phyloP scores from a whole-genome alignment of 441 rosid genomes.

The Eruca vesicaria region DNA sequence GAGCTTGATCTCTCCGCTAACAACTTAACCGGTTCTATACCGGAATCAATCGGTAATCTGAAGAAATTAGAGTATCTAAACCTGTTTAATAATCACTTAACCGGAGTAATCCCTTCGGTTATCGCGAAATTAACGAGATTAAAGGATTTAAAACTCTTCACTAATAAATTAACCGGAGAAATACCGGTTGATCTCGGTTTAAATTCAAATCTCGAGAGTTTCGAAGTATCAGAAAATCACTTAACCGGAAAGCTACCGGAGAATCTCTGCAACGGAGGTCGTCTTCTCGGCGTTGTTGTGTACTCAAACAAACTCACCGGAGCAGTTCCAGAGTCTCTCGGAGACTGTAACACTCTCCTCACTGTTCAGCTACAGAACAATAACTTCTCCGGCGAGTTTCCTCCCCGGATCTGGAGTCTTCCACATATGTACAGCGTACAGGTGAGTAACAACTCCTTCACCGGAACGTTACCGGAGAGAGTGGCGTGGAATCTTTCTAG shows the following conservation, averaged over 20 bases:
- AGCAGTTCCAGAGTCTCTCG: slow-evolving; percentile 63
- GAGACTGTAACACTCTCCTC: slow-evolving; percentile 48
- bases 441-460: slow-evolving; percentile 64
- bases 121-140: slow-evolving; percentile 55
- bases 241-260: slow-evolving; percentile 71
- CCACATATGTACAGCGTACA: slow-evolving; percentile 46
- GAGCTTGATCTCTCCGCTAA: slow-evolving; percentile 58
- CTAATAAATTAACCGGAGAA: slow-evolving; percentile 60
- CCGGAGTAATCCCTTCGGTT: slow-evolving; percentile 57
- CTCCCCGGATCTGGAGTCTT: slow-evolving; percentile 64
- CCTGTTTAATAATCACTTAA: slow-evolving; percentile 50
- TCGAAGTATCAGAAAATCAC: slow-evolving; percentile 60
- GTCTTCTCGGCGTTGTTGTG: slow-evolving; percentile 59
- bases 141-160: slow-evolving; percentile 40
- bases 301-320: slow-evolving; percentile 63
- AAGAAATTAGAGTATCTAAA: slow-evolving; percentile 40
- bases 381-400: slow-evolving; percentile 73
- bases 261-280: slow-evolving; percentile 65
- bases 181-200: slow-evolving; percentile 70
- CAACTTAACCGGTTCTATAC: slow-evolving; percentile 60
- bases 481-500: slow-evolving; percentile 66
- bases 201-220: slow-evolving; percentile 52
- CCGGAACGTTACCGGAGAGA: slow-evolving; percentile 64
- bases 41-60: slow-evolving; percentile 58
- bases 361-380: slow-evolving; percentile 68